phyloP scores from a whole-genome alignment of 306 rosid species.

The Prunus fruticosa region DNA sequence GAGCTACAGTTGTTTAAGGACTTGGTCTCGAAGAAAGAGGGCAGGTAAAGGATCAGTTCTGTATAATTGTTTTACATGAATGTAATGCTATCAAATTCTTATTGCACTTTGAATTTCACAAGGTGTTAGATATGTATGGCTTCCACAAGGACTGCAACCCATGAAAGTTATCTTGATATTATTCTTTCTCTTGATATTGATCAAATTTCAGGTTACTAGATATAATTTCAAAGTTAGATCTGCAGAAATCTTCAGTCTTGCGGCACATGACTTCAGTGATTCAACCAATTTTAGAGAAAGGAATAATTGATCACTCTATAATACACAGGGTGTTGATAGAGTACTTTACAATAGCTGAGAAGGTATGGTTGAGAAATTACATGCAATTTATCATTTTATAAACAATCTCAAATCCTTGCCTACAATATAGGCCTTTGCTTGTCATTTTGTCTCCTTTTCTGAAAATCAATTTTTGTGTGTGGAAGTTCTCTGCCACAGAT shows the following conservation, averaged over 20 bases:
- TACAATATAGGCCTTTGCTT: neutral
- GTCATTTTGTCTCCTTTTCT: slow-evolving; percentile 18
- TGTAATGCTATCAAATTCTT: neutral
- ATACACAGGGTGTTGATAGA: slow-evolving; percentile 74
- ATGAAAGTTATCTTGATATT: neutral
- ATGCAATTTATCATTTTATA: neutral
- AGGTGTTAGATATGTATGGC: neutral
- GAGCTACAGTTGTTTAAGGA: slow-evolving; percentile 88
- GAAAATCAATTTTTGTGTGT: slow-evolving; percentile 46
- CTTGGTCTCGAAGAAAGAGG: slow-evolving; percentile 63
- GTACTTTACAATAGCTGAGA: slow-evolving; percentile 74
- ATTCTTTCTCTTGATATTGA: slow-evolving; percentile 18
- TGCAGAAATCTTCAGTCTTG: slow-evolving; percentile 72
- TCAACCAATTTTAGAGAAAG: slow-evolving; percentile 94
- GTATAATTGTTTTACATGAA: neutral
- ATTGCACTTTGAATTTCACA: neutral
- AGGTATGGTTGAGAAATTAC: slow-evolving; percentile 42
- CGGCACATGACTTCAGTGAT: slow-evolving; percentile 74
- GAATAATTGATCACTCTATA: slow-evolving; percentile 93
- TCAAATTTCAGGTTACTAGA: slow-evolving; percentile 61
- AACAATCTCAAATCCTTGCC: neutral
- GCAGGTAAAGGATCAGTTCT: slow-evolving; percentile 56
- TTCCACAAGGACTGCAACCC: slow-evolving; percentile 3
- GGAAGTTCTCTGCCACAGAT: slow-evolving; percentile 81
- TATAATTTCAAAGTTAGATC: slow-evolving; percentile 68